Evolutionary conservation across 345 rosid species (phyloP), one percentile per base, ranked within the genome.

Genomic region (Cardamine occulta): DNA sequence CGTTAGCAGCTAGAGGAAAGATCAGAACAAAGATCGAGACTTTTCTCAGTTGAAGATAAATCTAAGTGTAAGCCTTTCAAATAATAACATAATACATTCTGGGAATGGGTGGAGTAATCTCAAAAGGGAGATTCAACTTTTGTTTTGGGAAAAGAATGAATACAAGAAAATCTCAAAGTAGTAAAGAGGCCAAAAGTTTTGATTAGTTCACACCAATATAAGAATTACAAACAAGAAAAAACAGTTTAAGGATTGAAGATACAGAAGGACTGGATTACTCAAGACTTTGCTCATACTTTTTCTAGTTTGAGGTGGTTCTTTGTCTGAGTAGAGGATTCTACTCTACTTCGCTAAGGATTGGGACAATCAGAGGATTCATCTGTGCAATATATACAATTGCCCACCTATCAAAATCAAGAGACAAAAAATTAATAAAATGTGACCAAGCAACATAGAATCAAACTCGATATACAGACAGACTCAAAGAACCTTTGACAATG

Each of bases 371-470:
- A 1, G 99, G 99, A 66, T 95, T 92, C 99, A 95, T 87, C 76
- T 95, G 98, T 11, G 98, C 98, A 67, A 95, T 83, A 78, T 95
- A 95, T 48, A 95, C 99, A 80, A 95, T 95, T 10, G 99, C 98
- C 97, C 96, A 95, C 98, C 98, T 95, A 65, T 56, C 51, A 84
- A 29, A 68, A 32, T 19, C 75, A 58, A 67, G 49, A 40, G 29
- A 52, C 49, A 24, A 66, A 18, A 42, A 13, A 59, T 63, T 29
- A 62, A 72, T 48, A 47, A 60, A 44, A 55, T 8, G 44, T n/a
- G n/a, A 58, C 24, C 47, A 45, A 21, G 34, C 48, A 66, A 19
- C 37, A 72, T 2, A 66, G 54, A 68, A 54, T 39, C 56, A 73
- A 47, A 64, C 48, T 57, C 18, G 5, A 63, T 37, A 24, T 34